Percentiles rank a stretch among this genome's conserved stretches.
Conservation (phyloP, 2,329 filamentous ascomycete species). For the Pseudogymnoascus sp. region DNA sequence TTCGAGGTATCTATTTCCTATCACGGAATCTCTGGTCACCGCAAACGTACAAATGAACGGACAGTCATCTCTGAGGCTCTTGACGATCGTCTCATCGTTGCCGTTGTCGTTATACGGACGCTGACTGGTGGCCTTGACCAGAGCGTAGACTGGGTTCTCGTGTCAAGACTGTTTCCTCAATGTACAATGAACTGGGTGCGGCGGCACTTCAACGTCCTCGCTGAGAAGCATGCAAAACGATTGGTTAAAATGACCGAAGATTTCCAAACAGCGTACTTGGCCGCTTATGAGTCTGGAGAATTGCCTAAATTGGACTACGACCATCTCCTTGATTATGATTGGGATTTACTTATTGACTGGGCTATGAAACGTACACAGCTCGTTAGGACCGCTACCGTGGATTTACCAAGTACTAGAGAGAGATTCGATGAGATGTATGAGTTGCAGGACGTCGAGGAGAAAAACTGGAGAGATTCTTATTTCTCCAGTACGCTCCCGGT, state of each 20-base stretch:
- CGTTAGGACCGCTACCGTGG: conserved; percentile 22
- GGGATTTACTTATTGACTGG: conserved; percentile 61
- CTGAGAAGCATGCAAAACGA: conserved; percentile 43
- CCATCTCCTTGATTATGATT: conserved; percentile 59
- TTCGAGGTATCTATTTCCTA: neutral
- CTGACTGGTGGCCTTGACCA: conserved; percentile 54
- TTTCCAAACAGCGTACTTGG: conserved; percentile 59
- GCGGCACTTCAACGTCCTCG: conserved; percentile 48
- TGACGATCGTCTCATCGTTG: conserved; percentile 45
- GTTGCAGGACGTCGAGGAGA: conserved; percentile 30
- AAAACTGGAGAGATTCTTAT: conserved; percentile 50
- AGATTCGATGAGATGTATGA: conserved; percentile 38
- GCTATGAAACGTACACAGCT: conserved; percentile 39
- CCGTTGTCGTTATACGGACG: conserved; percentile 51
- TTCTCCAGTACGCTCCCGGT: conserved; percentile 46
- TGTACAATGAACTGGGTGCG: conserved; percentile 45
- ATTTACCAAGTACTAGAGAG: conserved; percentile 42
- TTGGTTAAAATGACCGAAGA: conserved; percentile 51
- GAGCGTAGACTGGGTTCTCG: conserved; percentile 53
- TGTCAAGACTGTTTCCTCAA: conserved; percentile 49
- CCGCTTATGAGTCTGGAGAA: conserved; percentile 57
- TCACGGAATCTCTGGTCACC: conserved; percentile 15
- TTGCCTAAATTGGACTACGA: conserved; percentile 58
- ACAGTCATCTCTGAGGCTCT: conserved; percentile 4
- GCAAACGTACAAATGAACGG: conserved; percentile 26